Conservation (phyloP, 768 basidiomycete species). For the Tremella yokohamensis region DNA sequence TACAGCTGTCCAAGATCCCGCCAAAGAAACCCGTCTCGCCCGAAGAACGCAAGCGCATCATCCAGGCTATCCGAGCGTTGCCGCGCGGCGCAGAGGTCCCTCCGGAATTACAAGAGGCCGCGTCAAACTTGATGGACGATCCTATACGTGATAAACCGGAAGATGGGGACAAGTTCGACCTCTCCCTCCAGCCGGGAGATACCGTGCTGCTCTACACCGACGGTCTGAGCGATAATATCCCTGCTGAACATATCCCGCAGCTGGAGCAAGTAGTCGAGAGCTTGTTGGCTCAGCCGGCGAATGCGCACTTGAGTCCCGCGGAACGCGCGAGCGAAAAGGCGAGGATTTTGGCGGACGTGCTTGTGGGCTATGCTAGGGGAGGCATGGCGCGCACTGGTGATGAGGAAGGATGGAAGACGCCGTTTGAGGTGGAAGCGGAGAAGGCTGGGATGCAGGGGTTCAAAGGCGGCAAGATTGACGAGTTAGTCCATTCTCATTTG, state of each 20-base stretch:
- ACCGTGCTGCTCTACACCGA: conserved; percentile 49
- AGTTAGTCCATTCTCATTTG: conserved; percentile 34
- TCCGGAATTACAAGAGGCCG: conserved; percentile 2
- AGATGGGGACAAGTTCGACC: conserved; percentile 33
- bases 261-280: conserved; percentile 31
- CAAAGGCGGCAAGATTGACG: conserved; percentile 51
- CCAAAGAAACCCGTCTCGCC: neutral
- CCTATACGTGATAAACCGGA: conserved; percentile 34
- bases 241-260: conserved; percentile 35
- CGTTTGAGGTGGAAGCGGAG: conserved; percentile 49
- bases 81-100: neutral
- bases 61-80: neutral
- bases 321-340: conserved; percentile 39
- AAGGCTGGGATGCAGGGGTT: conserved; percentile 37
- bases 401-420: conserved; percentile 45
- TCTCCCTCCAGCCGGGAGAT: conserved; percentile 43
- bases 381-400: conserved; percentile 47
- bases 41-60: neutral
- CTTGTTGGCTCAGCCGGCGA: conserved; percentile 31
- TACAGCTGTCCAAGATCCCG: conserved; percentile 27
- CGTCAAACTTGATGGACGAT: conserved; percentile 23
- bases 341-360: conserved; percentile 44
- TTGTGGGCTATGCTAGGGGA: conserved; percentile 47
- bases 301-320: conserved; percentile 33
- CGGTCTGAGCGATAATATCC: conserved; percentile 50